Evolutionary conservation across 768 basidiomycete species (phyloP), one percentile per base, ranked within the genome.

Genomic region (Mycena leptocephala): DNA sequence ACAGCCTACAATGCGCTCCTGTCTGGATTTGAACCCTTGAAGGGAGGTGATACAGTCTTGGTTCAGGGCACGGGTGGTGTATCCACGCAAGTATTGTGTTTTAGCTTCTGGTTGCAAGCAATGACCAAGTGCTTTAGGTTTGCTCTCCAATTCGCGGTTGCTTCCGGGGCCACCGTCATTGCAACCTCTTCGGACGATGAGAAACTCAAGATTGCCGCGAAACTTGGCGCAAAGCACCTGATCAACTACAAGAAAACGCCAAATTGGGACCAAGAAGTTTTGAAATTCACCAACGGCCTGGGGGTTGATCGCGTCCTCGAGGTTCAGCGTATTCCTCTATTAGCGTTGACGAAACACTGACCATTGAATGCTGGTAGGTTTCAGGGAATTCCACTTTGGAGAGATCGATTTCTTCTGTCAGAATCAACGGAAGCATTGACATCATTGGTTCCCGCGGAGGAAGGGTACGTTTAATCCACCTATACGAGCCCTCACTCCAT

Each of bases 161-260:
- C 88, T 1, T 84, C 87, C 2, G 90, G 90, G 22, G 90, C 89
- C 5, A 86, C 82, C 5, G 89, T 91, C 70, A 89, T 92, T 79
- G 81, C 85, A 43, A 91, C 89, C 1, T 90, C 90, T 0, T 90
- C 89, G 0, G 88, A 88, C 1, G 89, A 90, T 75, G 80, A 82
- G 56, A 92, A 92, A 75, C 84, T 90, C 35, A 79, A 84, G 64
- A 59, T 84, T 18, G 89, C 85, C 32, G 85, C 82, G 71, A 83
- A 81, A 43, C 84, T 90, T 33, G 88, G 90, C 24, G 86, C 83
- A 22, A 85, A 85, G 32, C 82, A 89, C 62, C 72, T 88, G 30
- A 89, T 92, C 83, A 90, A 92, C 81, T 92, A 92, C 81, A 88
- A 85, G 69, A 87, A 82, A 74, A 83, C 81, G 3, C 87, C 87